These are phyloP conservation scores for Thermomucor indicae-seudaticae DNA, from an alignment of 371 early-diverging fungal genomes.

Conservation along the genomic window DNA sequence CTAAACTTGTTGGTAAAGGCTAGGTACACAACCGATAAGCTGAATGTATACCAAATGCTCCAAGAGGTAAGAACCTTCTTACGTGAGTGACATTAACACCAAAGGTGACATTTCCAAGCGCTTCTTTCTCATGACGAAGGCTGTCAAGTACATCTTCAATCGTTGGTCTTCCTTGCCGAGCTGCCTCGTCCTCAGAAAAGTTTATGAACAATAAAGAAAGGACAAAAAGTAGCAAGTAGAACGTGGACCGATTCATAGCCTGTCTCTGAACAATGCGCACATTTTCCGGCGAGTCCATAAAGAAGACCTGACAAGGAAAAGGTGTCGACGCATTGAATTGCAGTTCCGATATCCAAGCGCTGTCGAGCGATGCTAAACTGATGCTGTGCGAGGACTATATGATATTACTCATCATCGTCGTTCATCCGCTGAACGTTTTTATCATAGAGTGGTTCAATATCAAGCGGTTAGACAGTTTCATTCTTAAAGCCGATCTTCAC, in stretches of 20 bases:
- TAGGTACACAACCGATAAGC: constrained; percentile 14
- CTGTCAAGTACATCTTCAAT: constrained; percentile 29
- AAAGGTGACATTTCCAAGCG: constrained; percentile 47
- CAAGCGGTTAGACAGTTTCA: too few relatives aligned
- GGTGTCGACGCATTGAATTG: too few relatives aligned
- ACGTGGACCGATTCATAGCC: constrained; percentile 38
- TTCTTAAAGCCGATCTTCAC: too few relatives aligned
- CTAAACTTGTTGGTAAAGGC: constrained; percentile 37
- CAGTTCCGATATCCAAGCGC: too few relatives aligned
- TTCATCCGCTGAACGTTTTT: too few relatives aligned
- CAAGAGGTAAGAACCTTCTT: constrained; percentile 14
- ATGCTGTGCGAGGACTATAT: too few relatives aligned
- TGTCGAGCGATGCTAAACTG: too few relatives aligned
- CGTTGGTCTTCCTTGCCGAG: constrained; percentile 23
- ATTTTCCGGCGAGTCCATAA: too few relatives aligned
- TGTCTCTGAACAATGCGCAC: constrained; percentile 25
- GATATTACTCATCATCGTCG: too few relatives aligned
- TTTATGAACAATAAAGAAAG: constrained; percentile 40
- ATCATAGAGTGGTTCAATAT: too few relatives aligned
- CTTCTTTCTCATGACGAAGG: constrained; percentile 36
- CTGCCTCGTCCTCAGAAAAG: constrained; percentile 37
- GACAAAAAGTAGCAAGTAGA: constrained; percentile 44
- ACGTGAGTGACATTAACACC: constrained; percentile 49
- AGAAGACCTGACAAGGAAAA: too few relatives aligned
- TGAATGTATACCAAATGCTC: too few relatives aligned